Evolutionary conservation across 2,329 filamentous ascomycete genomes (phyloP), one percentile per base, ranked within the genome.

Genomic region (Colletotrichum paranaense): DNA sequence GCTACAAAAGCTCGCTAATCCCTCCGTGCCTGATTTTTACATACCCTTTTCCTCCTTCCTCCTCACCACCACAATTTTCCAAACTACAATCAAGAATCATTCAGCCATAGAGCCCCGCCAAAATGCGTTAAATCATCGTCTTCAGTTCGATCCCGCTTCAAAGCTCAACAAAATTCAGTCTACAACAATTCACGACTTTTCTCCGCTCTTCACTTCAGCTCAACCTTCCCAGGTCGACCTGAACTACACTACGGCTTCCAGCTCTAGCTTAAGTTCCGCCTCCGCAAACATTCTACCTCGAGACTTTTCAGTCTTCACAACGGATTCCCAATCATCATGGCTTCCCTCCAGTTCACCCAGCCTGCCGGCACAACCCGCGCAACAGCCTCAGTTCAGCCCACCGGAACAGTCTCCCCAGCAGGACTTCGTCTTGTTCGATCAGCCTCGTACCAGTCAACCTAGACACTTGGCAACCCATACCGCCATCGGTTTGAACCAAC

Each of bases 191-290:
- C 86, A 80, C 8, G 6, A 49, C 92, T 90, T 62, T 88, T 86
- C 82, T 92, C 88, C 42, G 96, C 85, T 80, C 93, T 90, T 24
- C 86, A 87, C 79, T 90, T 87, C 53, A 89, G 88, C 85, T 97
- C 93, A 62, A 97, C 88, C 73, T 92, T 90, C 67, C 93, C 91
- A 75, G 96, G 87, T 78, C 92, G 90, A 81, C 93, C 88, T 73
- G 94, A 95, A 98, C 86, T 98, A 98, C 77, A 96, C 94, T 79
- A 95, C 96, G 26, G 96, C 96, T 82, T 97, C 49, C 22, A 66
- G 62, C 52, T 75, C 64, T 80, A 84, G 80, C 78, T 88, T 89
- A 88, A 88, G 83, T 86, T 86, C 84, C 84, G 86, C 86, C 79
- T 88, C 87, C 87, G 84, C 85, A 84, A 91, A 86, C 86, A 91